A percentile compares a stretch with the other conserved stretches of the same genome.
phyloP scores from a whole-genome alignment of 371 early-diverging fungal species.

The Sporodiniella umbellata region DNA sequence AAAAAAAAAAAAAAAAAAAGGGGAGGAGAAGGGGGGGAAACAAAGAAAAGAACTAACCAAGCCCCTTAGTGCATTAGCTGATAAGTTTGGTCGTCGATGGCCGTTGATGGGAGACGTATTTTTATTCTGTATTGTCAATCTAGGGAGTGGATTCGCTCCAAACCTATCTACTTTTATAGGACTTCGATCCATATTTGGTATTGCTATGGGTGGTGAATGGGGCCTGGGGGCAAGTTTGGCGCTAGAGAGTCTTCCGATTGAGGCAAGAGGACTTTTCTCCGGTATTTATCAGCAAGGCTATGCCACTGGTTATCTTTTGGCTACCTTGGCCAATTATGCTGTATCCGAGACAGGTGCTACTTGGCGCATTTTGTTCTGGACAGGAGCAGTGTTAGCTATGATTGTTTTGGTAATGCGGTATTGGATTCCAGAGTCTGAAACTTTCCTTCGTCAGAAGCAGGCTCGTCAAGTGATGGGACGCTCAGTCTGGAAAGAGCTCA shows the following conservation, averaged over 20 bases:
- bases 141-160: constrained; percentile 65
- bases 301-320: constrained; percentile 64
- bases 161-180: constrained; percentile 45
- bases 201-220: constrained; percentile 80
- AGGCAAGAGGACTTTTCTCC: constrained; percentile 70
- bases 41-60: too few species aligned
- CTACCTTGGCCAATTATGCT: constrained; percentile 56
- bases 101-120: constrained; percentile 68
- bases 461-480: constrained; percentile 29
- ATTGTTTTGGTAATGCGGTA: constrained; percentile 56
- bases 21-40: too few species aligned
- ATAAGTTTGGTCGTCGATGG: constrained; percentile 65
- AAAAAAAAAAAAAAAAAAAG: too few species aligned
- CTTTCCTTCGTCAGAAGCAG: constrained; percentile 44
- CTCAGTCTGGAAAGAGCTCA: constrained; percentile 38
- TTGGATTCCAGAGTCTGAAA: constrained; percentile 65
- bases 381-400: constrained; percentile 58
- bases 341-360: constrained; percentile 41
- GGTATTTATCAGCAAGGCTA: constrained; percentile 75
- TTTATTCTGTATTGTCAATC: constrained; percentile 60
- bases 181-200: constrained; percentile 64
- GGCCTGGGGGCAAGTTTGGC: constrained; percentile 71
- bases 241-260: constrained; percentile 63
- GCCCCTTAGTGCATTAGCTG: constrained; percentile 57
- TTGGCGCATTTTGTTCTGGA: constrained; percentile 75